Conservation (phyloP, 2,329 filamentous ascomycete genomes). For the Emericellopsis atlantica region DNA sequence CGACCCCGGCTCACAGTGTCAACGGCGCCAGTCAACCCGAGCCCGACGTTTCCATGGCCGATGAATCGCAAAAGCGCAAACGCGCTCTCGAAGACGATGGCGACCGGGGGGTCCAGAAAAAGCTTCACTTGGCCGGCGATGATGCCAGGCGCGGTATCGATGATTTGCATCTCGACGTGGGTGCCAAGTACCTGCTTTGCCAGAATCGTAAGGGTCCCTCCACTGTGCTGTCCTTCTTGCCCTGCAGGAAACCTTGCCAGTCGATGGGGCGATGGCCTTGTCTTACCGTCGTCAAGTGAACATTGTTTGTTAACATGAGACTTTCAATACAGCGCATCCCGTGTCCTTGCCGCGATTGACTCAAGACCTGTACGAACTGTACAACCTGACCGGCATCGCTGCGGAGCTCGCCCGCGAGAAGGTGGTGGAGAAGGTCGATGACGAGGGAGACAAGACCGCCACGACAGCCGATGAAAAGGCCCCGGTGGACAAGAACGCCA, state of each 20-base stretch:
- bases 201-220: conserved; percentile 53
- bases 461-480: too few relatives aligned
- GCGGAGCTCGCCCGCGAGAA: conserved; percentile 50
- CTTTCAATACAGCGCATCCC: conserved; percentile 31
- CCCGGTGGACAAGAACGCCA: too few relatives aligned
- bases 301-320: conserved; percentile 27
- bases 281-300: conserved; percentile 7
- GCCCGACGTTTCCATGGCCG: conserved; percentile 31
- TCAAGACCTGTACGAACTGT: conserved; percentile 47
- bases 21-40: conserved; percentile 36
- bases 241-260: conserved; percentile 11
- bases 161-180: conserved; percentile 53
- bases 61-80: conserved; percentile 51
- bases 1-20: conserved; percentile 51
- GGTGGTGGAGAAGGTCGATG: conserved; percentile 39
- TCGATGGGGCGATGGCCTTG: conserved; percentile 7
- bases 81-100: conserved; percentile 42
- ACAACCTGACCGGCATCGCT: conserved; percentile 41
- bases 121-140: conserved; percentile 40
- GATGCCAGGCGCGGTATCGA: conserved; percentile 48
- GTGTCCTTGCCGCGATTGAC: conserved; percentile 33
- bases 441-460: too few relatives aligned
- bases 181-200: conserved; percentile 54
- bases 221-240: conserved; percentile 16
- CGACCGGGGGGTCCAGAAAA: conserved; percentile 35